These are phyloP conservation scores for Magnusiomyces magnusii DNA, from an alignment of 1,139 yeast genomes.

Conservation along the genomic window DNA sequence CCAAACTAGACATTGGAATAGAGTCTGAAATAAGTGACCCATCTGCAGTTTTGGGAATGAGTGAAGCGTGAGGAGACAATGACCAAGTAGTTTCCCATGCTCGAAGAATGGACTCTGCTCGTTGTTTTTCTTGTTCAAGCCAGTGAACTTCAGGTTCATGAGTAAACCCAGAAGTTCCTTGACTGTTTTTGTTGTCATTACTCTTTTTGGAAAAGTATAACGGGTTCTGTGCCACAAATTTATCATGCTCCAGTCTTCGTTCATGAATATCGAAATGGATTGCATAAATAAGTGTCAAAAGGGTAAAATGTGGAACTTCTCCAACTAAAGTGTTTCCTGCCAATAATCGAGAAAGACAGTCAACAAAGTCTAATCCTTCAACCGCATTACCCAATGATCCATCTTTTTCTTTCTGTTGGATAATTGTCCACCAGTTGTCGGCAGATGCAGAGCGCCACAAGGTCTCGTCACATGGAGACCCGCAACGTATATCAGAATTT, in stretches of 20 bases:
- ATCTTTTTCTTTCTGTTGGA: conserved; percentile 27
- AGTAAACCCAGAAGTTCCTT: neutral
- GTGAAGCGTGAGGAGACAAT: conserved; percentile 33
- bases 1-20: conserved; percentile 35
- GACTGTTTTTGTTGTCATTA: neutral
- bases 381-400: conserved; percentile 23
- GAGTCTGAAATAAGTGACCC: conserved; percentile 38
- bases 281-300: conserved; percentile 60
- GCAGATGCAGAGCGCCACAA: conserved; percentile 64
- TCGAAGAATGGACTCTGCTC: conserved; percentile 27
- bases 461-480: conserved; percentile 65
- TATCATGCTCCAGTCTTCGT: conserved; percentile 22
- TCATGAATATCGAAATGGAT: conserved; percentile 60
- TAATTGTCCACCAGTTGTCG: conserved; percentile 47
- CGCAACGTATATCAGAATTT: conserved; percentile 57
- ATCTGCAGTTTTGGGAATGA: conserved; percentile 26
- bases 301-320: conserved; percentile 38
- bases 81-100: conserved; percentile 39
- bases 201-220: neutral
- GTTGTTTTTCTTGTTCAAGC: conserved; percentile 23
- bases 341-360: conserved; percentile 23
- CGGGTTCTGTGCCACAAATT: conserved; percentile 2
- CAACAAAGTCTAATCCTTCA: conserved; percentile 27
- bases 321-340: conserved; percentile 29
- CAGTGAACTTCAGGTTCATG: conserved; percentile 16